A percentile compares a stretch with the other conserved stretches of the same genome.
These are phyloP conservation scores for Aspergillus awamori DNA, from an alignment of 2,329 filamentous ascomycete species.

Conservation along the genomic window DNA sequence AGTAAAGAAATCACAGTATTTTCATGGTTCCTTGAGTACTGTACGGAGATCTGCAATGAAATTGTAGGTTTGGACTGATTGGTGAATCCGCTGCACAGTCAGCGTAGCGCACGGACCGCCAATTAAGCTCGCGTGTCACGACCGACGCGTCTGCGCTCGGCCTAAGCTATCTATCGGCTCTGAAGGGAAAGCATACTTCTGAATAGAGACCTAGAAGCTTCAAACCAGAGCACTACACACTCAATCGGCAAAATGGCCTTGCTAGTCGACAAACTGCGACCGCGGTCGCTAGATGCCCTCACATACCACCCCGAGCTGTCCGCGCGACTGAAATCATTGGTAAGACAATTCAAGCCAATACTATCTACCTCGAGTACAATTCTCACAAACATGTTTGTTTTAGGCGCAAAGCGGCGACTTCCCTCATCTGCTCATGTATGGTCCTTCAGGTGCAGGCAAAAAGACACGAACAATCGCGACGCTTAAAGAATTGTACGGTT, in stretches of 20 bases:
- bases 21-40: neutral
- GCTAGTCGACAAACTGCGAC: slow-evolving; percentile 66
- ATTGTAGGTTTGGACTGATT: neutral
- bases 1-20: too few relatives aligned
- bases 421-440: slow-evolving; percentile 95
- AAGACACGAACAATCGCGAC: slow-evolving; percentile 97
- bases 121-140: slow-evolving; percentile 44
- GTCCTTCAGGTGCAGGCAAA: slow-evolving; percentile 93
- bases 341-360: slow-evolving; percentile 45
- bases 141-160: slow-evolving; percentile 35
- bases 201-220: neutral
- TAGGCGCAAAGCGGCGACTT: slow-evolving; percentile 97
- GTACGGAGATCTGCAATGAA: neutral
- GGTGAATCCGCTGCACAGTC: neutral
- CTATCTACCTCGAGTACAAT: neutral
- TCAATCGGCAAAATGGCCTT: slow-evolving; percentile 57
- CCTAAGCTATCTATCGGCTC: slow-evolving; percentile 12
- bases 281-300: slow-evolving; percentile 57
- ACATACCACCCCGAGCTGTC: slow-evolving; percentile 91
- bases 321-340: slow-evolving; percentile 79
- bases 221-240: neutral
- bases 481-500: slow-evolving; percentile 89
- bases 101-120: slow-evolving; percentile 36
- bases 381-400: slow-evolving; percentile 19
- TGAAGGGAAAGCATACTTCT: neutral